Evolutionary conservation across 2,329 filamentous ascomycete genomes (phyloP), one percentile per base, ranked within the genome.

Genomic region (Grosmannia serpens): DNA sequence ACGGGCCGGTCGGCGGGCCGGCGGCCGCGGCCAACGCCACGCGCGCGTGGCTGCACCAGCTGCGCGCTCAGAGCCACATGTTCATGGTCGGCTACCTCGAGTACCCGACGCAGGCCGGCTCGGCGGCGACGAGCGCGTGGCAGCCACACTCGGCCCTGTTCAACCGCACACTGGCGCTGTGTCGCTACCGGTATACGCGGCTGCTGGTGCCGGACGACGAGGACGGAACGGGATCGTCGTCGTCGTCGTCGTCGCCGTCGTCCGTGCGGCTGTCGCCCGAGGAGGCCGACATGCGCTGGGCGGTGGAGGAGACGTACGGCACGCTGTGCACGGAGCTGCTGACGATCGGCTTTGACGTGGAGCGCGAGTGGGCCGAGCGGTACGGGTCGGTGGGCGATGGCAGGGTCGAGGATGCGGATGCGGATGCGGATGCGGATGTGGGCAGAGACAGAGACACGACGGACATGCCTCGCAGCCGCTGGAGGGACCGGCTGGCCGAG

Each of bases 61-160:
- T 73, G 57, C 68, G 75, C 26, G 67, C 69, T 1, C 65, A 72
- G 49, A 74, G 70, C 29, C 76, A 78, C 61, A 67, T 70, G 60
- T 72, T 76, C 55, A 65, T 77, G 55, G 69, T 79, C 10, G 70
- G 72, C 3, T 77, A 71, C 61, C 65, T 78, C 31, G 70, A 76
- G 61, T 79, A 77, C 60, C 76, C 76, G 15, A 6, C 35, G 24
- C 31, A 13, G n/a, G 52, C 20, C 24, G n/a, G 22, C 22, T 15
- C 31, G 13, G 27, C 7, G 2, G 22, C 59, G 17, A 46, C 53
- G 15, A 53, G 52, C 13, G 62, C 68, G 5, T 77, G 75, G 69
- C 61, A 55, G 9, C 59, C 64, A 2, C 59, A 64, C 7, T 72
- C 74, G 9, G 60, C 61, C 5, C 60, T 72, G 0, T 75, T 71